Evolutionary conservation across 176 grass and related monocot genomes (phyloP).

Genomic region (Triticum aestivum): IWGSC_CS_RefSeq_v2.1 NC_057796.1:115179677-115180176

Average conservation of each 20-base stretch:
- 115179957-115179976: constrained; percentile 92
- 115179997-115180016: constrained; percentile 52
- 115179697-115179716: background rate
- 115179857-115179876: background rate
- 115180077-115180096: constrained; percentile 40
- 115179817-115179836: background rate
- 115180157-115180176: constrained; percentile 83
- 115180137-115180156: constrained; percentile 73
- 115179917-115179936: constrained; percentile 54
- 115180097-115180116: constrained; percentile 71
- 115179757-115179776: background rate
- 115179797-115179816: background rate
- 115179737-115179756: background rate
- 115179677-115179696: background rate
- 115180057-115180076: constrained; percentile 84
- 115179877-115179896: background rate
- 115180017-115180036: constrained; percentile 82
- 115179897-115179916: background rate
- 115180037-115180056: constrained; percentile 80
- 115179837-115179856: background rate
- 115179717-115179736: background rate
- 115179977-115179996: constrained; percentile 73
- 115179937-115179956: constrained; percentile 78
- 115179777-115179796: constrained; percentile 5
- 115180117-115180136: constrained; percentile 45